phyloP scores from a whole-genome alignment of 148 eudicot genomes.

The Camellia granthamiana region DNA sequence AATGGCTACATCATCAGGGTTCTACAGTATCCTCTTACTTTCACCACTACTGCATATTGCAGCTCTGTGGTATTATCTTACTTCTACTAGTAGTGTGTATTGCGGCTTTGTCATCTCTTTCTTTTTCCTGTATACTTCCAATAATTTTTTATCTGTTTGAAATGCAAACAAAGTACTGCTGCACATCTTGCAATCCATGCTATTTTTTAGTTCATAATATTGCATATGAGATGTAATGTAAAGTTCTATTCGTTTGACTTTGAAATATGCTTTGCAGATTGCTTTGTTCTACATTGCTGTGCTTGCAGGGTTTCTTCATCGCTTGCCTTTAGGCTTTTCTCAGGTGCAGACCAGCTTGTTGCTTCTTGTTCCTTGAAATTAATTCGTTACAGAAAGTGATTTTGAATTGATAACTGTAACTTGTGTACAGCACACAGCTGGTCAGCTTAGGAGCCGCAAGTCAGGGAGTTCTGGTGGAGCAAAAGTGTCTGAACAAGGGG shows the following conservation, averaged over 20 bases:
- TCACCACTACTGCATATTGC: neutral
- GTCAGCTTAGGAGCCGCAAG: slow-evolving; percentile 83
- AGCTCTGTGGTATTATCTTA: neutral
- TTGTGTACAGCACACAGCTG: slow-evolving; percentile 58
- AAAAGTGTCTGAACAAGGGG: slow-evolving; percentile 77
- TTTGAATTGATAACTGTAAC: slow-evolving; percentile 10
- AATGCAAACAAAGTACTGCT: neutral
- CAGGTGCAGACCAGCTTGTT: slow-evolving; percentile 43
- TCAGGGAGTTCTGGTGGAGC: slow-evolving; percentile 73
- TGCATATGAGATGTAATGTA: neutral
- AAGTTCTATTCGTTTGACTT: neutral
- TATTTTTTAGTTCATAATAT: neutral
- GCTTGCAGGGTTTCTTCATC: slow-evolving; percentile 73
- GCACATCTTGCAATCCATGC: slow-evolving; percentile 1
- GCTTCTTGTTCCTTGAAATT: neutral
- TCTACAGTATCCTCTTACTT: neutral
- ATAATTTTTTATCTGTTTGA: neutral
- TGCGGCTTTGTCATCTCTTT: neutral
- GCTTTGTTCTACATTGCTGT: slow-evolving; percentile 77
- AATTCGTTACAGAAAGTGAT: neutral
- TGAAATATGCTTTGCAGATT: slow-evolving; percentile 47
- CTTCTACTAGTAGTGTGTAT: neutral
- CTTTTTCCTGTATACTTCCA: neutral
- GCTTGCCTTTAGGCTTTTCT: slow-evolving; percentile 75
- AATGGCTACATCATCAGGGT: neutral